Evolutionary conservation across 139 green algal species (phyloP).

Genomic region (Chlorella sorokiniana): DNA sequence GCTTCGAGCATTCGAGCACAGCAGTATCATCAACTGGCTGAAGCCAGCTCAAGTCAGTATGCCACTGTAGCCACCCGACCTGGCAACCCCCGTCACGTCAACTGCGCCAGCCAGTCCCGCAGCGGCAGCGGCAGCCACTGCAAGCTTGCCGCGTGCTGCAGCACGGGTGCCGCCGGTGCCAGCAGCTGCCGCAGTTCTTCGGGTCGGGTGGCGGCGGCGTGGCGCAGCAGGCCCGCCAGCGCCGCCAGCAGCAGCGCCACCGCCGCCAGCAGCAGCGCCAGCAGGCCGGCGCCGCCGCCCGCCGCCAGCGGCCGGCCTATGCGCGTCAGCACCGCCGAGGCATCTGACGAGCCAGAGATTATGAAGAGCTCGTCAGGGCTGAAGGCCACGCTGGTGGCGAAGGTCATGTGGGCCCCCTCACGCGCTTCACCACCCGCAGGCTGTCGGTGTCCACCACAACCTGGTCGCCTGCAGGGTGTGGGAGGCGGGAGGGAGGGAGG

Average conservation of each 20-base stretch:
- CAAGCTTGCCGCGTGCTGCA: background rate
- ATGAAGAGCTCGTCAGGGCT: conserved; percentile 32
- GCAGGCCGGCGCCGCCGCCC: conserved; percentile 7
- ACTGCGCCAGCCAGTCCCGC: background rate
- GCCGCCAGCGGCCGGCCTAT: background rate
- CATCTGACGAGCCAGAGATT: conserved; percentile 36
- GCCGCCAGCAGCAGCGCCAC: conserved; percentile 8
- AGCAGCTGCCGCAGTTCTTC: conserved; percentile 1
- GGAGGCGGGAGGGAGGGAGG: background rate
- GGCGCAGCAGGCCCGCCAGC: conserved; percentile 31
- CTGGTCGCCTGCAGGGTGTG: conserved; percentile 28
- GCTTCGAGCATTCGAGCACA: too few species aligned
- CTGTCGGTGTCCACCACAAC: conserved; percentile 28
- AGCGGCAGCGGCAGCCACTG: conserved; percentile 3
- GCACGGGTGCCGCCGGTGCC: background rate
- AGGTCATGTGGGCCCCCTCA: conserved; percentile 58
- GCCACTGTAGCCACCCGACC: too few species aligned
- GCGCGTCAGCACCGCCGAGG: conserved; percentile 34
- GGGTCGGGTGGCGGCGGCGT: background rate
- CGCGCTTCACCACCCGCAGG: conserved; percentile 34
- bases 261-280: conserved; percentile 14
- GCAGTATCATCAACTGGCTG: too few species aligned
- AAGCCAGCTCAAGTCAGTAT: background rate
- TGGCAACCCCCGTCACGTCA: conserved; percentile 8
- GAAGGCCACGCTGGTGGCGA: conserved; percentile 60